Base-by-base conservation (phyloP, 495 filamentous ascomycete genomes). In the Terfezia boudieri region DNA sequence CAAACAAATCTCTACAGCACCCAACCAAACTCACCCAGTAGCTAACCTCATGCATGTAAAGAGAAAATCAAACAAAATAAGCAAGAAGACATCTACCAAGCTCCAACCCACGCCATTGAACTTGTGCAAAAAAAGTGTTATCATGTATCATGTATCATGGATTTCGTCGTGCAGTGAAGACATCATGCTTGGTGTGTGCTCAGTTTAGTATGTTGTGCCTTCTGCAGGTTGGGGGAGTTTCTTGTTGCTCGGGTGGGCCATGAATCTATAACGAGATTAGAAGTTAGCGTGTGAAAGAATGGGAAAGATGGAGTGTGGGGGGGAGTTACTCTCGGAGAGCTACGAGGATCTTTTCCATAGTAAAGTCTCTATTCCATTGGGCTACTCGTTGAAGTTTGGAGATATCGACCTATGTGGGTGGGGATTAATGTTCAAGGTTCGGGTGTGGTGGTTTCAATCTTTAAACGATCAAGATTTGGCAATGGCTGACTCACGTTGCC, bases 221-320 rank as follows among this genome's bases (percentile, higher is more conserved):
- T 98, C 90, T 3, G 84, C 73, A 53, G 92, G 90, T 66, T 98
- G 90, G 12, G 86, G 81, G 11, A 96, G 76, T 70, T 96, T 96
- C 76, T 94, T 94, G 69, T 95, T 77, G 61, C 81, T 77, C 26
- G 84, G 81, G 50, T 86, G 74, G n/a, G 89, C 89, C 90, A 98
- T 98, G 61, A 83, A 92, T 67, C 88, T 94, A 17, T 69, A 50
- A 66, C 53, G 50, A 36, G 12, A 22, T 37, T 36, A 32, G 9
- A 22, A 22, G 41, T 9, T 9, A 38, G 36, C 16, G 8, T n/a
- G 17, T 17, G 11, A 36, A n/a, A 16, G 26, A 46, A 16, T 49
- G 36, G n/a, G 59, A 53, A 55, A 66, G 64, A 49, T 58, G 61
- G 22, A 60, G 59, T 2, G 66, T 55, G 8, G 59, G 60, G 49